Percentiles rank a stretch among this genome's conserved stretches.
These are phyloP conservation scores for Penicillium sp. DNA, from an alignment of 2,329 filamentous ascomycete species.

Conservation along the genomic window DNA sequence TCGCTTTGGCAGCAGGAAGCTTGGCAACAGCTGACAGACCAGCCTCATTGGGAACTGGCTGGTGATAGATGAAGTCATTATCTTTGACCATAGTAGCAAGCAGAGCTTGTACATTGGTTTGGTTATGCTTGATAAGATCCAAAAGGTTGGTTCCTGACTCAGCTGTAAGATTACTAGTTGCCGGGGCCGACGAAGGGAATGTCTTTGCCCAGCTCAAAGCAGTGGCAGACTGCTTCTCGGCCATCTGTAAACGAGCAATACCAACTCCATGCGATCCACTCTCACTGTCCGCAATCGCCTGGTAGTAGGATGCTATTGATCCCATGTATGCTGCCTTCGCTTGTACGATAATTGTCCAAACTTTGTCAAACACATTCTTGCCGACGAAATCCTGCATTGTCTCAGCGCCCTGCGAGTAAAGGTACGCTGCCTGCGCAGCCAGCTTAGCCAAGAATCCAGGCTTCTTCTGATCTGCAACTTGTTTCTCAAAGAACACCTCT, in stretches of 20 bases:
- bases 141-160: conserved; percentile 72
- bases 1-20: conserved; percentile 91
- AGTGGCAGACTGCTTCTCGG: conserved; percentile 75
- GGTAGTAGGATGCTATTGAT: conserved; percentile 88
- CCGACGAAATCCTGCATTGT: conserved; percentile 90
- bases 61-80: conserved; percentile 98
- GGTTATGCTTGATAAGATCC: conserved; percentile 82
- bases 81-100: conserved; percentile 76
- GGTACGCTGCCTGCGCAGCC: conserved; percentile 81
- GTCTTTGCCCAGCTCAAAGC: conserved; percentile 72
- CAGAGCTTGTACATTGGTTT: conserved; percentile 77
- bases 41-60: conserved; percentile 82
- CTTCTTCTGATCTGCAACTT: conserved; percentile 90
- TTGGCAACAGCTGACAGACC: conserved; percentile 80
- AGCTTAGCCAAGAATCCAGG: conserved; percentile 87
- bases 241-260: conserved; percentile 77
- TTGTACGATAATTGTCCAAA: conserved; percentile 73
- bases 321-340: conserved; percentile 78
- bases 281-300: conserved; percentile 87
- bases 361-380: conserved; percentile 88
- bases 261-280: conserved; percentile 82
- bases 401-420: conserved; percentile 85
- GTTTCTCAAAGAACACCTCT: conserved; percentile 96
- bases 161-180: conserved; percentile 77
- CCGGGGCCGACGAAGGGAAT: conserved; percentile 76